These are phyloP conservation scores for Talaromyces islandicus DNA, from an alignment of 2,329 filamentous ascomycete species.

Conservation along the genomic window DNA sequence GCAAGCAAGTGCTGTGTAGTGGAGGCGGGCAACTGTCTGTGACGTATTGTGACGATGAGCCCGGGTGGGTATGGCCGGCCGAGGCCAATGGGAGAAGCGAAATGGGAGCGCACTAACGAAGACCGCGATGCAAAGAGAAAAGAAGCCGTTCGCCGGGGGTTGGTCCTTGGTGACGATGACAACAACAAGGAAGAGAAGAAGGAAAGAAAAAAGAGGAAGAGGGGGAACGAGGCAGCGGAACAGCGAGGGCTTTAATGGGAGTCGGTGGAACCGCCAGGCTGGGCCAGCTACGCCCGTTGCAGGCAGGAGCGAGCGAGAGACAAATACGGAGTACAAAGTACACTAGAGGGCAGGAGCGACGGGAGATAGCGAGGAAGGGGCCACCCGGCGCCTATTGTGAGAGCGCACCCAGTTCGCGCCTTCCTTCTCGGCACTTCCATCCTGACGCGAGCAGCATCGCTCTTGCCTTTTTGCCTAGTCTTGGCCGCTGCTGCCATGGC, in stretches of 20 bases:
- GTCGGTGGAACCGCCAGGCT: not conserved
- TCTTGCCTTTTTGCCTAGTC: not conserved
- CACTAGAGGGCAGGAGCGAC: not conserved
- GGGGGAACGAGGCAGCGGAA: not conserved
- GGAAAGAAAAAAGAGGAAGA: not conserved
- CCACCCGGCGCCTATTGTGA: too few relatives aligned
- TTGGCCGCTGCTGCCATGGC: not conserved
- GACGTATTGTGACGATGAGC: constrained; percentile 9
- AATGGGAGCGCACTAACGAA: not conserved
- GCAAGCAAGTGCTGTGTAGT: not conserved
- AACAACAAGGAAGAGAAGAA: not conserved
- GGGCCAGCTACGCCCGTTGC: not conserved
- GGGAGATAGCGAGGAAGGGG: too few relatives aligned
- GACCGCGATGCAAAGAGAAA: not conserved
- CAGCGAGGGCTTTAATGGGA: not conserved
- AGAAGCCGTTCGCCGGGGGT: not conserved
- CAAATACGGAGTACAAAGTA: not conserved
- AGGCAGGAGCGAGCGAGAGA: not conserved
- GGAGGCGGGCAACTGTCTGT: not conserved
- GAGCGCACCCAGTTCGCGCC: too few relatives aligned
- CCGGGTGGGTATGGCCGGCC: not conserved
- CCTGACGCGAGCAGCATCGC: not conserved
- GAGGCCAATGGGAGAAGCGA: not conserved
- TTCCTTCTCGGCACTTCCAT: not conserved
- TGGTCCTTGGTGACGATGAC: not conserved